These are phyloP conservation scores for Anisodus acutangulus DNA, from an alignment of 257 asterid genomes.

Conservation along the genomic window DNA sequence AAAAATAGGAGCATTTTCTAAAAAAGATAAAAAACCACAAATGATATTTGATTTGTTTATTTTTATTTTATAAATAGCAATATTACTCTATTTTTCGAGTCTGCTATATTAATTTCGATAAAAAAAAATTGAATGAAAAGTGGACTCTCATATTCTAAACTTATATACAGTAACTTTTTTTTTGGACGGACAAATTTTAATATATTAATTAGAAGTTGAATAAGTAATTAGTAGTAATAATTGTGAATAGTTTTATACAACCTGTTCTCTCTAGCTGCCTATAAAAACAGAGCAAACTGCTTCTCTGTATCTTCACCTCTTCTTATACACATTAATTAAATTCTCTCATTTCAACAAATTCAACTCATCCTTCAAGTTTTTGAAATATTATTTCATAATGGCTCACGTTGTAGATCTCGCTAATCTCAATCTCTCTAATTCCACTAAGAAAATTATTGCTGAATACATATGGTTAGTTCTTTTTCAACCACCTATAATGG, in stretches of 20 bases:
- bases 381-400: conserved; percentile 38
- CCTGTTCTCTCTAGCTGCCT: conserved; percentile 18
- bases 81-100: no score
- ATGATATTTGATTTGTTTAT: background rate
- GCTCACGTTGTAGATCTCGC: conserved; percentile 62
- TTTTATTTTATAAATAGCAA: no score
- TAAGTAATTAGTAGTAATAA: background rate
- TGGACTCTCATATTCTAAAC: background rate
- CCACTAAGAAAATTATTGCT: conserved; percentile 61
- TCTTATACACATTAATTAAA: background rate
- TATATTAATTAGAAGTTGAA: conserved; percentile 12
- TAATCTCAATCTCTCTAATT: conserved; percentile 63
- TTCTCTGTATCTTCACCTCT: background rate
- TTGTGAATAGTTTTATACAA: conserved; percentile 2
- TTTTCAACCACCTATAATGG: no score
- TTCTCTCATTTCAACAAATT: background rate
- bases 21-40: background rate
- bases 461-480: conserved; percentile 75
- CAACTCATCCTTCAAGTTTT: background rate
- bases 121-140: background rate
- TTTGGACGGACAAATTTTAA: background rate
- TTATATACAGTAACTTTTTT: no score
- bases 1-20: no score
- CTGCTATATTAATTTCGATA: background rate
- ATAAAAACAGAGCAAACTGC: conserved; percentile 14